A percentile compares a stretch with the other conserved stretches of the same genome.
Evolutionary conservation across 73 alveolate species (phyloP).

Genomic region (Uronychia binucleata): DNA sequence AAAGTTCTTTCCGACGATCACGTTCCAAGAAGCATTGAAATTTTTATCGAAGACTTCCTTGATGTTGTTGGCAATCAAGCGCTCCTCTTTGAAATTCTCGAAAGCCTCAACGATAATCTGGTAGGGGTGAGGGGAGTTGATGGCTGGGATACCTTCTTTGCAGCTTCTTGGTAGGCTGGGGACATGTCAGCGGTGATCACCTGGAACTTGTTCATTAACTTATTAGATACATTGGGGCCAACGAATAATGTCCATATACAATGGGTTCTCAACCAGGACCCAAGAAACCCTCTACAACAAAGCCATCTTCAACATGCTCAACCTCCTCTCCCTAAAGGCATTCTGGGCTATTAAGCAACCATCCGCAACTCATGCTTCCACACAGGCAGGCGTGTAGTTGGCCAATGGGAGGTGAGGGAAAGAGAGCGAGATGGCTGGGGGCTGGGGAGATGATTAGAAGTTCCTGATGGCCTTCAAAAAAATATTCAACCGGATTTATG

Average conservation of each 20-base stretch:
- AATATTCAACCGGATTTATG: background rate
- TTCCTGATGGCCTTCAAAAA: background rate
- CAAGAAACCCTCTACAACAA: background rate
- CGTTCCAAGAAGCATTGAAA: slow-evolving; percentile 70
- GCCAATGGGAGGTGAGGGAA: too few relatives aligned
- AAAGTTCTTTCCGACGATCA: slow-evolving; percentile 82
- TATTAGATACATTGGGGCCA: background rate
- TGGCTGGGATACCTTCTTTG: slow-evolving; percentile 27
- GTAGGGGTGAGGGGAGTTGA: background rate
- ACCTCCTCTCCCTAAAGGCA: background rate
- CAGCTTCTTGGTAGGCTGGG: slow-evolving; percentile 32
- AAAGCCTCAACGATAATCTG: slow-evolving; percentile 44
- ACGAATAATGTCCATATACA: background rate
- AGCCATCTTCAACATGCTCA: background rate
- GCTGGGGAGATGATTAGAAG: background rate
- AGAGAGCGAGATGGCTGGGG: background rate
- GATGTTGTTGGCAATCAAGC: slow-evolving; percentile 59
- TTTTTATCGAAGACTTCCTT: slow-evolving; percentile 49
- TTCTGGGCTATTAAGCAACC: too few relatives aligned
- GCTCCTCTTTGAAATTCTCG: slow-evolving; percentile 56
- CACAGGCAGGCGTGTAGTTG: too few relatives aligned
- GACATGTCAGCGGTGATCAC: slow-evolving; percentile 60
- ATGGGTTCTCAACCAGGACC: background rate
- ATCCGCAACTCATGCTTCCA: too few relatives aligned
- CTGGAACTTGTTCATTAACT: slow-evolving; percentile 1